Base-by-base conservation (phyloP, 441 rosid genomes). In the Croton setiger region DNA sequence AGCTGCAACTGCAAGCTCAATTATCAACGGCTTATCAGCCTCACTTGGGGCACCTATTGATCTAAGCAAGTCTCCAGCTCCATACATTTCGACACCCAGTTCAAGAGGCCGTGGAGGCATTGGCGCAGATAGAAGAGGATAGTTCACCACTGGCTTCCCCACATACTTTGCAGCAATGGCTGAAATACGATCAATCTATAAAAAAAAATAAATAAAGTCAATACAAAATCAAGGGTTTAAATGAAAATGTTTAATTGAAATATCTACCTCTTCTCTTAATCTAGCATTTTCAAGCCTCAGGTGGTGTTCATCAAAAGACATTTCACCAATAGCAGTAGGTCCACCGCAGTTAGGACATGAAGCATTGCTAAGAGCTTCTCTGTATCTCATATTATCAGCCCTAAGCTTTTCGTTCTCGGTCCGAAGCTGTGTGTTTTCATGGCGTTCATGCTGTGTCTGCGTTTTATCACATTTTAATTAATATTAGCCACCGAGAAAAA, bases 321-420 rank as follows among this genome's bases (percentile, higher is more conserved):
- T 92, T 66, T 94, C 97, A 33, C 98, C 99, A 17, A 94, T 72
- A 31, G 96, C 87, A 1, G 99, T 90, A 5, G 93, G 97, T 15
- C 99, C 98, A 15, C 98, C 97, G 51, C 98, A 94, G 44, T 83
- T 94, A 45, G 97, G 98, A 72, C 98, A 94, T 4, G 97, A 87
- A 47, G 97, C 87, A 65, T 88, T 94, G 76, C 83, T 73, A 51
- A 94, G 87, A 59, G 98, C 96, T 73, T 91, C 97, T 75, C 96
- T 78, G 58, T 79, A 91, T 71, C 96, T 79, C 82, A 85, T 82
- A 76, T 90, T 91, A 47, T 94, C 98, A 9, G 84, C 88, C 78
- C 88, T 74, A 47, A 94, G 92, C 84, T 90, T 91, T 21, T 94
- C 98, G 35, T 94, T 91, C 77, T 91, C 98, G 0, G 75, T n/a